phyloP scores from a whole-genome alignment of 2,329 filamentous ascomycete species.

The Cadophora gregata region DNA sequence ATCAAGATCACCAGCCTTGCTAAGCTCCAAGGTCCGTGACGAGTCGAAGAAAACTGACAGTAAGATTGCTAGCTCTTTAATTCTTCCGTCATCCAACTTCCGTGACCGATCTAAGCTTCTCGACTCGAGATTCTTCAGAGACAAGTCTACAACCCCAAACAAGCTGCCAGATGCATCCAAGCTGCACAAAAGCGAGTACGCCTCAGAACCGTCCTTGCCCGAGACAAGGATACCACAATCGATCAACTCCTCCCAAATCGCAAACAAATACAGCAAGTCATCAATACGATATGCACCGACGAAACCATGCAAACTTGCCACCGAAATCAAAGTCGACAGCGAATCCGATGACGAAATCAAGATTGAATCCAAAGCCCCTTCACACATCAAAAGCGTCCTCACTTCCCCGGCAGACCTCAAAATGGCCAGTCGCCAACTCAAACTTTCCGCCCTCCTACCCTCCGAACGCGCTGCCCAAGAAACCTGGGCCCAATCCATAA shows the following conservation, averaged over 20 bases:
- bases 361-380: conserved; percentile 7
- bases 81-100: neutral
- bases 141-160: neutral
- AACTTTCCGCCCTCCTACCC: conserved; percentile 19
- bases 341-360: neutral
- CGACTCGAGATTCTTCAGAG: neutral
- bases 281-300: neutral
- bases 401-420: neutral
- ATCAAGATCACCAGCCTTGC: neutral
- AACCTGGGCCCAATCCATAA: conserved; percentile 26
- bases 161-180: neutral
- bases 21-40: neutral
- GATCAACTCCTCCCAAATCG: neutral
- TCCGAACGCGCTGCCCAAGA: conserved; percentile 33
- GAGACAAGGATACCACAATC: neutral
- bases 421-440: conserved; percentile 33
- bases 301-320: conserved; percentile 1
- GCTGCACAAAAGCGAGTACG: neutral
- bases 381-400: conserved; percentile 18
- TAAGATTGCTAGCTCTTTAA: neutral
- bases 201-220: neutral
- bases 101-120: neutral
- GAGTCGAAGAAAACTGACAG: neutral
- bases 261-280: neutral
- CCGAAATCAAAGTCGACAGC: neutral